These are phyloP conservation scores for Sporothrix pseudoabietina DNA, from an alignment of 2,329 filamentous ascomycete species.

Conservation along the genomic window DNA sequence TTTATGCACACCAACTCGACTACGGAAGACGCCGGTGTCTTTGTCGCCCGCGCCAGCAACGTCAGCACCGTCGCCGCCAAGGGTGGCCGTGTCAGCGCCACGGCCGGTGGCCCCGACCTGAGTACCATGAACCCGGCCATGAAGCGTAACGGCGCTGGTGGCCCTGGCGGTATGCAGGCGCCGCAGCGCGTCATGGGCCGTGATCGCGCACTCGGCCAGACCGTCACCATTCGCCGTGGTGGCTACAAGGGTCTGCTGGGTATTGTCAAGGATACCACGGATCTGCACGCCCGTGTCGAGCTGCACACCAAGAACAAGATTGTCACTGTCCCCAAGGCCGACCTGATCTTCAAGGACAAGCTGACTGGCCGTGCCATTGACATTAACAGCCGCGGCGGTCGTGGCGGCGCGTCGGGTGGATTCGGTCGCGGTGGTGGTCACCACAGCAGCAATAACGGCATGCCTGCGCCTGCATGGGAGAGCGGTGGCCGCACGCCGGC, in stretches of 20 bases:
- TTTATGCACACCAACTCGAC: constrained; percentile 85
- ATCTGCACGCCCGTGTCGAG: constrained; percentile 83
- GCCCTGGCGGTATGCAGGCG: constrained; percentile 57
- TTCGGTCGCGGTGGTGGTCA: constrained; percentile 32
- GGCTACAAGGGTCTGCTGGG: constrained; percentile 90
- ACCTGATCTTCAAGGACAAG: constrained; percentile 83
- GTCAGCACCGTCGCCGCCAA: constrained; percentile 93
- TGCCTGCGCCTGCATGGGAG: constrained; percentile 57
- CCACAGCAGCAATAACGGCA: constrained; percentile 37
- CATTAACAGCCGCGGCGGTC: constrained; percentile 54
- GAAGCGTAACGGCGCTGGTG: constrained; percentile 65
- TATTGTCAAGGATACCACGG: constrained; percentile 93
- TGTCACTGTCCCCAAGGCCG: constrained; percentile 78
- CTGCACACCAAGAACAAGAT: constrained; percentile 93
- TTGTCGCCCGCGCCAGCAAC: constrained; percentile 81
- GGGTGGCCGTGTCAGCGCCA: constrained; percentile 72
- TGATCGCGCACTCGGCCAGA: constrained; percentile 86
- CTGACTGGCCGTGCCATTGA: constrained; percentile 78
- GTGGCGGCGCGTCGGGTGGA: constrained; percentile 40
- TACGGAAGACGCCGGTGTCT: constrained; percentile 85
- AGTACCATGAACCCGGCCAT: constrained; percentile 90
- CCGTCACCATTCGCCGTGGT: constrained; percentile 83
- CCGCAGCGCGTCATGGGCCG: constrained; percentile 78
- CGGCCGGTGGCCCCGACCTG: constrained; percentile 71
- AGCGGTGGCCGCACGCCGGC: constrained; percentile 70